Base-by-base conservation (phyloP, 257 asterid species). In the Solanum lignicaule region DNA sequence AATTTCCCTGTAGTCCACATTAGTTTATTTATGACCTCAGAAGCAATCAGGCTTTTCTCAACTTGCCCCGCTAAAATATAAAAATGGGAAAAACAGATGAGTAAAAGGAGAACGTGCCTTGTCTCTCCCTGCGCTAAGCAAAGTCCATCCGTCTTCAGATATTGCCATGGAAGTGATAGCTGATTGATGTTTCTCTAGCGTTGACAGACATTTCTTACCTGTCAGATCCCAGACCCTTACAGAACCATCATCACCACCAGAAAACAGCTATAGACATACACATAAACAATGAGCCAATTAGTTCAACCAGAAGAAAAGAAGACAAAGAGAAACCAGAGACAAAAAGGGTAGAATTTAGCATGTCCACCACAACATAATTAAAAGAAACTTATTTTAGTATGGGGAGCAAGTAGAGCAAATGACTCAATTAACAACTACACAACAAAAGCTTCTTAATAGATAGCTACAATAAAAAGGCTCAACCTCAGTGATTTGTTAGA, bases 51-150 rank as follows among this genome's bases (percentile, higher is more conserved):
- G 21, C 14, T 16, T 29, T 82, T 48, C 86, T 82, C 39, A 43
- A 52, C 21, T n/a, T 82, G 38, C 43, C 68, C 68, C 27, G 4
- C 68, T 29, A 29, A 82, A 48, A 29, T 9, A 46, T 27, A 31
- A 82, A 82, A 82, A 66, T 48, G 86, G 43, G 86, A 46, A 6
- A 46, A 46, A 46, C 38, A 82, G 31, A 78, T 33, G 75, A 38
- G 55, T 46, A n/a, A 32, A 76, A 71, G 23, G 46, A 86, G 79
- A 86, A 66, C 87, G 29, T 91, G 92, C 99, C 98, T 97, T 96
- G 86, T 97, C 99, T 92, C 99, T 92, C 90, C 99, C 99, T 12
- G 98, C 98, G 78, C 94, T 92, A 86, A 97, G 88, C 95, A 97
- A 90, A 81, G 98, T 93, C 98, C 95, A 90, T 83, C 99, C 99